Base-by-base conservation (phyloP, 2,329 filamentous ascomycete genomes). In the Talaromyces sp. region DNA sequence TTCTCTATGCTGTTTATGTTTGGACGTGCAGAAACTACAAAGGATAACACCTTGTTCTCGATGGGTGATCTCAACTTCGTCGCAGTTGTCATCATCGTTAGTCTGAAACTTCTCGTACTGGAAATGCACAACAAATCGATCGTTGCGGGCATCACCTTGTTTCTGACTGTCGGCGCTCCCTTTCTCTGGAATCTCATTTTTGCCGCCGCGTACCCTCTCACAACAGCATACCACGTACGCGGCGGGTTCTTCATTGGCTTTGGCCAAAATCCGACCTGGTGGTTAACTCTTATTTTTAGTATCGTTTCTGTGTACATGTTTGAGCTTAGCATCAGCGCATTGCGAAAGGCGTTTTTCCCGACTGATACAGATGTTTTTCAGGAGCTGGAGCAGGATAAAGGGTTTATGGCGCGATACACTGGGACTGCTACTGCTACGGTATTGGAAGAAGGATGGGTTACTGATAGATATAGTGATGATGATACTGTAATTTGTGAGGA, bases 1-100 rank as follows among this genome's bases (percentile, higher is more conserved):
- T 91, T 88, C 73, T 81, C 84, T 63, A 85, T 86, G 73, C 23
- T 52, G 9, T 14, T 61, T 23, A 23, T 56, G 6, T 61, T 52
- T n/a, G 58, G 58, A 33, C 11, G 46, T 5, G 33, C 50, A 3
- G 46, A 61, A 52, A 55, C 50, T 18, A 50, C 58, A 28, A 42
- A 61, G 40, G 58, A 61, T 40, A 50, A 61, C 23, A 52, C 44
- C 12, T 33, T 61, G 9, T 61, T 61, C 25, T 50, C 58, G 3
- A 52, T 61, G 46, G 58, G 58, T 52, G 58, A 61, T 54, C 58
- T 61, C 23, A 42, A 52, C 23, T 61, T 61, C 46, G 37, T 42
- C 31, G 23, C 50, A 8, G 46, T 52, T 4, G 50, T 55, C 33
- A 39, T 61, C 23, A 52, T 50, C 23, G 50, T 42, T 16, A 55